phyloP scores from a whole-genome alignment of 2,329 filamentous ascomycete genomes.

The Aspergillus sp. region DNA sequence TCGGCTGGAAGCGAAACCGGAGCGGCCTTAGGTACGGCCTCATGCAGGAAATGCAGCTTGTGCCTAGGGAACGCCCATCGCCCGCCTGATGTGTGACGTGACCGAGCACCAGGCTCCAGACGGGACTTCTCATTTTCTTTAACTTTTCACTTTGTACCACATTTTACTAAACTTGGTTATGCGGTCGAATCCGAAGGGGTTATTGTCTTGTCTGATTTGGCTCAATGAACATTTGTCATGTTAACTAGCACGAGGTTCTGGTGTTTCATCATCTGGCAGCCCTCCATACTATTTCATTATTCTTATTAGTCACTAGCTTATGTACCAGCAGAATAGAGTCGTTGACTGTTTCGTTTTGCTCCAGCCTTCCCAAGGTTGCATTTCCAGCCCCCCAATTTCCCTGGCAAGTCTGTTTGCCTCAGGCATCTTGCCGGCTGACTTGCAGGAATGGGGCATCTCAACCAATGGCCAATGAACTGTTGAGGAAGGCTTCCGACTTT shows the following conservation, averaged over 20 bases:
- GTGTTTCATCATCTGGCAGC: conserved; percentile 15
- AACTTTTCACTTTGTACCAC: neutral
- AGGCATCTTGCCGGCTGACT: neutral
- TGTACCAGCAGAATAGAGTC: conserved; percentile 20
- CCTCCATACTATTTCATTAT: conserved; percentile 8
- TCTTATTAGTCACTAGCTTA: conserved; percentile 20
- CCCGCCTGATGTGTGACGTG: conserved; percentile 14
- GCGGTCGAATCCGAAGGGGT: conserved; percentile 10
- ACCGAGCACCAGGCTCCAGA: conserved; percentile 2
- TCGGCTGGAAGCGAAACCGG: conserved; percentile 5
- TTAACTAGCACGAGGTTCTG: conserved; percentile 22
- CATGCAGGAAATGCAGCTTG: conserved; percentile 38
- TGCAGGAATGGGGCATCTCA: conserved; percentile 5
- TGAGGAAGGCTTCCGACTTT: conserved; percentile 3
- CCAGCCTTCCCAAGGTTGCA: neutral
- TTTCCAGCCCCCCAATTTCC: neutral
- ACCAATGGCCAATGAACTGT: conserved; percentile 14
- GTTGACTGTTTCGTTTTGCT: neutral
- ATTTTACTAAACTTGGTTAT: conserved; percentile 11
- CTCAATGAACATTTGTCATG: conserved; percentile 23
- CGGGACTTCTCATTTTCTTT: conserved; percentile 7
- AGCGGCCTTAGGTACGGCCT: conserved; percentile 25
- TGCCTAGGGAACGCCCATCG: conserved; percentile 18
- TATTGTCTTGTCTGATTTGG: conserved; percentile 20
- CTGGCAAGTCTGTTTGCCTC: neutral